A percentile compares a stretch with the other conserved stretches of the same genome.
Conservation (phyloP, 2,329 filamentous ascomycete species). For the Pseudocercospora musae region DNA sequence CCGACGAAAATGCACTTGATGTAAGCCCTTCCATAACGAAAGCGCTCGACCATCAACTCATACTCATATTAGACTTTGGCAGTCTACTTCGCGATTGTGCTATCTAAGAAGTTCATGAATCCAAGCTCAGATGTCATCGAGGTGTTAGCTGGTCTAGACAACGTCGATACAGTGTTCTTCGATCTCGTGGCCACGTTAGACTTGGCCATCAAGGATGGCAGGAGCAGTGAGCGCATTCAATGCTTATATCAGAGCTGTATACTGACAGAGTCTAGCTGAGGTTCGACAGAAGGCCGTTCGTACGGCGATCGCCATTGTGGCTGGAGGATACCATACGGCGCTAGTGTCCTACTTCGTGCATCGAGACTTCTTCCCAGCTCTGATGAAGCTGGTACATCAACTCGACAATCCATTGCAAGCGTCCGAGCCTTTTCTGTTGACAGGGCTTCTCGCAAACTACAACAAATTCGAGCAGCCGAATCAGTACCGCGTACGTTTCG, state of each 20-base stretch:
- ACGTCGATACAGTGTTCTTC: slow-evolving; percentile 80
- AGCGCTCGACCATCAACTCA: slow-evolving; percentile 39
- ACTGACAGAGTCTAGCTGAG: slow-evolving; percentile 53
- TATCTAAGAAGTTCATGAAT: slow-evolving; percentile 90
- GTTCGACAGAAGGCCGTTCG: slow-evolving; percentile 76
- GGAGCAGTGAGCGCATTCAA: slow-evolving; percentile 54
- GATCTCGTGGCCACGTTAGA: slow-evolving; percentile 85
- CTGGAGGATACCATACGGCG: slow-evolving; percentile 93
- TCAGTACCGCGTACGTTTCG: slow-evolving; percentile 84
- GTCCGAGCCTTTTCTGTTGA: slow-evolving; percentile 70
- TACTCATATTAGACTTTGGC: slow-evolving; percentile 70
- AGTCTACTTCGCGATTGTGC: slow-evolving; percentile 75
- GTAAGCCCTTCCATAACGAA: slow-evolving; percentile 50
- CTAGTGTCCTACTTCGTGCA: slow-evolving; percentile 94
- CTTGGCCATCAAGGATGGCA: slow-evolving; percentile 73
- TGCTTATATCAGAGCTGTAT: neutral
- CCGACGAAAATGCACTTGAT: slow-evolving; percentile 78
- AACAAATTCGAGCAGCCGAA: slow-evolving; percentile 99
- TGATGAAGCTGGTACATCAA: slow-evolving; percentile 93
- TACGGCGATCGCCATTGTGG: slow-evolving; percentile 77
- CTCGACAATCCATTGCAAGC: slow-evolving; percentile 61
- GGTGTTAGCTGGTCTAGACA: slow-evolving; percentile 81
- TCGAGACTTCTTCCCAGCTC: slow-evolving; percentile 84
- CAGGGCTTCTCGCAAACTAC: slow-evolving; percentile 90
- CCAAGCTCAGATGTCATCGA: slow-evolving; percentile 93